A percentile compares a stretch with the other conserved stretches of the same genome.
Evolutionary conservation across 495 filamentous ascomycete species (phyloP).

Genomic region (Penicillium robsamsonii): DNA sequence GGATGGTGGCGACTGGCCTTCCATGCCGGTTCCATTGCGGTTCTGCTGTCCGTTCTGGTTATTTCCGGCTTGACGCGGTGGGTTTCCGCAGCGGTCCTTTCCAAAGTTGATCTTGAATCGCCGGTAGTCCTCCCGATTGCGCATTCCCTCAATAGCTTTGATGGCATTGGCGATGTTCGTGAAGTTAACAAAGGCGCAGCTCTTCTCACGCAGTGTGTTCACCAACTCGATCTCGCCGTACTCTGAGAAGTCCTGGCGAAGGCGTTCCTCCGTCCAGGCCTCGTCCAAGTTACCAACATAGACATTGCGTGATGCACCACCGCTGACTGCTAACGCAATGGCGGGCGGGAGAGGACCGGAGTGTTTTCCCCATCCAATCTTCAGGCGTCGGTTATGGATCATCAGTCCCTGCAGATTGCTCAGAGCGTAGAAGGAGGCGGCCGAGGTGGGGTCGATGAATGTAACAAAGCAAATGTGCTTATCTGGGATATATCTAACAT

Average conservation of each 20-base stretch:
- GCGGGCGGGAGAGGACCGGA: slow-evolving; percentile 95
- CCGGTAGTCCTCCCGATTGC: slow-evolving; percentile 91
- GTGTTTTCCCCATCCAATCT: slow-evolving; percentile 99
- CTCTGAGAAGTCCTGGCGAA: slow-evolving; percentile 95
- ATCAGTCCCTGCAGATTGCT: slow-evolving; percentile 97
- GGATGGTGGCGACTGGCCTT: slow-evolving; percentile 61
- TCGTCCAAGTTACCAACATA: slow-evolving; percentile 98
- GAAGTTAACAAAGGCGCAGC: slow-evolving; percentile 98
- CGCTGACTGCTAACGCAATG: slow-evolving; percentile 93
- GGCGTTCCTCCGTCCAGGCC: slow-evolving; percentile 91
- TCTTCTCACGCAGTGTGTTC: slow-evolving; percentile 96
- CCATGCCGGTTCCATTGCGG: slow-evolving; percentile 49
- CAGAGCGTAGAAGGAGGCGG: slow-evolving; percentile 94
- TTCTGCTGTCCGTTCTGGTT: slow-evolving; percentile 51
- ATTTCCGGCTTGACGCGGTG: slow-evolving; percentile 76
- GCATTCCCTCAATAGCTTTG: slow-evolving; percentile 95
- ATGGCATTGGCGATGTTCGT: slow-evolving; percentile 99
- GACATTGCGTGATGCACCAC: slow-evolving; percentile 90
- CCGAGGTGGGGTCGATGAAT: slow-evolving; percentile 97
- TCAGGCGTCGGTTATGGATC: slow-evolving; percentile 97
- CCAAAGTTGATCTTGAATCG: slow-evolving; percentile 99
- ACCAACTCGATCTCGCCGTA: slow-evolving; percentile 98
- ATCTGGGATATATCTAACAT: slow-evolving; percentile 98
- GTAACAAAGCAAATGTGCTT: slow-evolving; percentile 99
- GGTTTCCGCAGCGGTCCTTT: slow-evolving; percentile 96